phyloP scores from a whole-genome alignment of 2,329 filamentous ascomycete species.

The Penicillium sp. region DNA sequence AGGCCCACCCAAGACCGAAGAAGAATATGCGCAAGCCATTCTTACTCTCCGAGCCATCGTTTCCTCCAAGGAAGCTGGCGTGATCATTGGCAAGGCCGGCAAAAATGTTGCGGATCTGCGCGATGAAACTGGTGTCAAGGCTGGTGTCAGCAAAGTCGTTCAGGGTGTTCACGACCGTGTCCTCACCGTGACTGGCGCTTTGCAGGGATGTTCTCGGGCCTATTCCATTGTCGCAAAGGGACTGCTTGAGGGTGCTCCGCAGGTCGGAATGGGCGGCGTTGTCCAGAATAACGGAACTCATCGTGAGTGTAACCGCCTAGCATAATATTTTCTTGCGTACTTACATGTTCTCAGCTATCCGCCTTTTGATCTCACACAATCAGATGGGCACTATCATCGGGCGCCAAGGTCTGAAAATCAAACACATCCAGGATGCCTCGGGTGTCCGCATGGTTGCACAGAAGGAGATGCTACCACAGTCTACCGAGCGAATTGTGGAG shows the following conservation, averaged over 20 bases:
- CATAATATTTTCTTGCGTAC: background rate
- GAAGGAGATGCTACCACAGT: conserved; percentile 99
- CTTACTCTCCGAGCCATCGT: conserved; percentile 95
- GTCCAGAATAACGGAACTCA: conserved; percentile 86
- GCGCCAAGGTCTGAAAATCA: conserved; percentile 94
- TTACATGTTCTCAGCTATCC: conserved; percentile 59
- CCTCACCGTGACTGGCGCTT: conserved; percentile 85
- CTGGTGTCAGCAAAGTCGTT: conserved; percentile 97
- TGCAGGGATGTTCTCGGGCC: conserved; percentile 83
- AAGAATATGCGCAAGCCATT: conserved; percentile 90
- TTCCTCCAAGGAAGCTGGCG: conserved; percentile 96
- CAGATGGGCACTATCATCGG: conserved; percentile 99
- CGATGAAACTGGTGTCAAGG: conserved; percentile 96
- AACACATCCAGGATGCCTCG: conserved; percentile 96
- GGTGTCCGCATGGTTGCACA: conserved; percentile 98
- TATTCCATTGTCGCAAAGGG: conserved; percentile 91
- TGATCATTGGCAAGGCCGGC: conserved; percentile 97
- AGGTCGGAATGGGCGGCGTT: conserved; percentile 93
- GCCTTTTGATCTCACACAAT: conserved; percentile 97
- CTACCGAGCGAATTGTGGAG: conserved; percentile 95
- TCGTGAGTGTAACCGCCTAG: conserved; percentile 60
- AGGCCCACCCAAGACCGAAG: conserved; percentile 81
- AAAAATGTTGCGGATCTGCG: conserved; percentile 97
- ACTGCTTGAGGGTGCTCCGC: conserved; percentile 85
- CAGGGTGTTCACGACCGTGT: conserved; percentile 96